Evolutionary conservation across 176 grass and related monocot genomes (phyloP).

Genomic region (Alloteropsis semialata): DNA sequence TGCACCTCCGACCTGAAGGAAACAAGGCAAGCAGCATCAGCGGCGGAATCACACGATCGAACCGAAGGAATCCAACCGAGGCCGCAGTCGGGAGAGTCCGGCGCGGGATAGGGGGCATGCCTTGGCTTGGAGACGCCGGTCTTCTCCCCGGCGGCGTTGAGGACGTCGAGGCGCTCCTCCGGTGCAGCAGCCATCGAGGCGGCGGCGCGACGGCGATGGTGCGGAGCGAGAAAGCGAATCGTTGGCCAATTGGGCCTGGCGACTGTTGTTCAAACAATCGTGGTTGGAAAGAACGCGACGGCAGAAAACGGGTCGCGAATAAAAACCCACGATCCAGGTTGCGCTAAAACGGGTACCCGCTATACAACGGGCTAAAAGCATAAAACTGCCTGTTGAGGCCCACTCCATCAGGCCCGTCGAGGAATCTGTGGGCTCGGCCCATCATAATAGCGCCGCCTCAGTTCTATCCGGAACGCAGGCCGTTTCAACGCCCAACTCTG

Average conservation of each 20-base stretch:
- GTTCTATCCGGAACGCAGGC: background rate
- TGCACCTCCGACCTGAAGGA: conserved; percentile 66
- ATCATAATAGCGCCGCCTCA: too few species aligned
- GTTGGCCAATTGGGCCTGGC: background rate
- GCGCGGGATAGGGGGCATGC: conserved; percentile 16
- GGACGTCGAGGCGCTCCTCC: conserved; percentile 79
- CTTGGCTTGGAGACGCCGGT: conserved; percentile 85
- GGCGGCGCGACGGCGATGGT: background rate
- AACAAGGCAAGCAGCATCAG: background rate
- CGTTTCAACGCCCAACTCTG: background rate
- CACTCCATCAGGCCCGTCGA: background rate
- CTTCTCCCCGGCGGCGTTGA: conserved; percentile 74
- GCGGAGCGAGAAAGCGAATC: background rate
- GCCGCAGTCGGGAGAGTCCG: background rate
- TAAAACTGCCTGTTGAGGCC: background rate
- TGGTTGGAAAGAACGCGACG: background rate
- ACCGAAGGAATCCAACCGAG: conserved; percentile 9
- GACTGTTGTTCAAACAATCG: background rate
- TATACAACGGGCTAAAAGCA: background rate
- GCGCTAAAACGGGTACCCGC: background rate
- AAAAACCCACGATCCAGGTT: background rate
- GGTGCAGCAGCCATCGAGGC: conserved; percentile 30
- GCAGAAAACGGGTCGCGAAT: background rate
- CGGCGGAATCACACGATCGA: background rate
- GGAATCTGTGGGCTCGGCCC: background rate